phyloP scores from a whole-genome alignment of 306 rosid genomes.

The Quercus ilex region DNA sequence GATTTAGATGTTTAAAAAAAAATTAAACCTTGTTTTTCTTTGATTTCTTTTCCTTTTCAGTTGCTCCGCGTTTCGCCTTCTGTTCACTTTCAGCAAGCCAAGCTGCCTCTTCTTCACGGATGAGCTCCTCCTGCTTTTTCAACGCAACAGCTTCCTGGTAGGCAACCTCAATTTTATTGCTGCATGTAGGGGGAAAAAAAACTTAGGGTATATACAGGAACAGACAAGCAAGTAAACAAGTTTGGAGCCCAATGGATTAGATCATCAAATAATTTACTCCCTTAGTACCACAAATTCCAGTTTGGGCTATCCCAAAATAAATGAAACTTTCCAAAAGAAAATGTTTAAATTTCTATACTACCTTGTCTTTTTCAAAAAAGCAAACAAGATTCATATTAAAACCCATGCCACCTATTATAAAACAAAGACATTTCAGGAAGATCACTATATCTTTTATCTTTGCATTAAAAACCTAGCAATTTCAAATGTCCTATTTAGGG shows the following conservation, averaged over 20 bases:
- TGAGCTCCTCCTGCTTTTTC: conserved; percentile 98
- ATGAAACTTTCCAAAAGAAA: too few relatives aligned
- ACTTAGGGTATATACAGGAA: conserved; percentile 8
- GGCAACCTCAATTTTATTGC: conserved; percentile 96
- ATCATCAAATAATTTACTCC: not conserved
- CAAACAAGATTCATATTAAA: too few relatives aligned
- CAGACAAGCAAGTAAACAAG: not conserved
- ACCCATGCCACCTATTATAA: too few relatives aligned
- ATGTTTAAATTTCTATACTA: too few relatives aligned
- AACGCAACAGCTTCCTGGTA: conserved; percentile 99
- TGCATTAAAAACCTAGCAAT: too few relatives aligned
- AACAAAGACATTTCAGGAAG: too few relatives aligned
- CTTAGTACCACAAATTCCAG: too few relatives aligned
- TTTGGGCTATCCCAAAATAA: too few relatives aligned
- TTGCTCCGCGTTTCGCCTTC: conserved; percentile 72
- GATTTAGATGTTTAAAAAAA: conserved; percentile 1
- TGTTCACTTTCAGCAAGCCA: conserved; percentile 89
- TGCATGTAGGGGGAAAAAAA: conserved; percentile 42
- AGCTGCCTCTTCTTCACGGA: conserved; percentile 99
- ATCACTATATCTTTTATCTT: too few relatives aligned
- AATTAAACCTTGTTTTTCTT: conserved; percentile 84
- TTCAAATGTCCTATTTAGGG: too few relatives aligned
- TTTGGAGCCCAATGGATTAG: not conserved
- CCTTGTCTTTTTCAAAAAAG: too few relatives aligned
- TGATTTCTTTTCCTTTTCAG: conserved; percentile 84